Conservation (phyloP, 1,139 yeast species). For the Suhomyces ambrosiae region DNA sequence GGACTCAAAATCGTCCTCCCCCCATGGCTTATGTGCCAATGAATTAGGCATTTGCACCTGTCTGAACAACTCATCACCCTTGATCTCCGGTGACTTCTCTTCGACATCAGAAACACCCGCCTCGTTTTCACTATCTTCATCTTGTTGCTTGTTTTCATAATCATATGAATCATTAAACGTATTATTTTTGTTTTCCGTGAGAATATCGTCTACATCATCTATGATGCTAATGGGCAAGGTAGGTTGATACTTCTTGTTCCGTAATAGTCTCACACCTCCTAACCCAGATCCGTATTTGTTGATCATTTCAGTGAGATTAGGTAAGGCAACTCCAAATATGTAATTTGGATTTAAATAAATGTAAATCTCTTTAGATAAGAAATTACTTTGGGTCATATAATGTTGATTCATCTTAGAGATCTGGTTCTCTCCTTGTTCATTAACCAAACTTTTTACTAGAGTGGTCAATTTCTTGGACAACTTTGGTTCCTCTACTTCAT, state of each 20-base stretch:
- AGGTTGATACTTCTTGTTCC: slow-evolving; percentile 60
- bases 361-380: slow-evolving; percentile 43
- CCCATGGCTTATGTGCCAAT: slow-evolving; percentile 55
- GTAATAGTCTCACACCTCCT: slow-evolving; percentile 51
- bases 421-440: slow-evolving; percentile 44
- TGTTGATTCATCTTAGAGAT: slow-evolving; percentile 35
- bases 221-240: slow-evolving; percentile 58
- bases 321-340: slow-evolving; percentile 56
- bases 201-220: slow-evolving; percentile 65
- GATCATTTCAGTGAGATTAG: slow-evolving; percentile 60
- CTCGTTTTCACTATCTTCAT: slow-evolving; percentile 16
- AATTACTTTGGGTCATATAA: slow-evolving; percentile 47
- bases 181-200: slow-evolving; percentile 34
- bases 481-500: slow-evolving; percentile 78
- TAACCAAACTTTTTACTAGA: slow-evolving; percentile 34
- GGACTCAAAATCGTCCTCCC: slow-evolving; percentile 39
- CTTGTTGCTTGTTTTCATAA: slow-evolving; percentile 29
- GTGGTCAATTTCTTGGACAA: slow-evolving; percentile 51
- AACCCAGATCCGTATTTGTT: slow-evolving; percentile 64
- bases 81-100: slow-evolving; percentile 20
- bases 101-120: slow-evolving; percentile 8
- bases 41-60: slow-evolving; percentile 53
- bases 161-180: slow-evolving; percentile 39
- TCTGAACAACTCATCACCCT: slow-evolving; percentile 54
- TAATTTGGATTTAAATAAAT: slow-evolving; percentile 52